Conservation (phyloP, 257 asterid genomes). For the Eucommia ulmoides region DNA sequence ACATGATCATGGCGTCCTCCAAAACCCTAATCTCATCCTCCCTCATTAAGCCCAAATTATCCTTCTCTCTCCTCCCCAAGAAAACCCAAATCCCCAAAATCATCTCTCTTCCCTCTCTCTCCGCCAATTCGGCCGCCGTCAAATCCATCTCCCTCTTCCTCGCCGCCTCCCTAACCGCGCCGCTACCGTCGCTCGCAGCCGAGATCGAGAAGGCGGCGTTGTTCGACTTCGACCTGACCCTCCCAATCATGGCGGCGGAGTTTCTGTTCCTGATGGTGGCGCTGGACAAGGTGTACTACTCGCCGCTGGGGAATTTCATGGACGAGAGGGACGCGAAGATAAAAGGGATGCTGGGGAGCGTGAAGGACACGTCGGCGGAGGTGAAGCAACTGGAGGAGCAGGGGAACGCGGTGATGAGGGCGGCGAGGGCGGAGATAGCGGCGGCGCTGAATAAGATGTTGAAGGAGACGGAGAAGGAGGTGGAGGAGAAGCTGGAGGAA, state of each 20-base stretch:
- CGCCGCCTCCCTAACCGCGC: constrained; percentile 52
- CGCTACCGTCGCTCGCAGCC: constrained; percentile 74
- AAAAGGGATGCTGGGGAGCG: constrained; percentile 60
- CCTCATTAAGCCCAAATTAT: too few relatives aligned
- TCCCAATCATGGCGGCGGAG: constrained; percentile 64
- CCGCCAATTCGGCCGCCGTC: constrained; percentile 1
- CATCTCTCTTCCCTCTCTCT: constrained; percentile 26
- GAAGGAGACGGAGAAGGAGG: constrained; percentile 83
- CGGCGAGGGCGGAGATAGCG: constrained; percentile 89
- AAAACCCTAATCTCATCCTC: constrained; percentile 31
- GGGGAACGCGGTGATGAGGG: constrained; percentile 69
- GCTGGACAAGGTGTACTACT: constrained; percentile 73
- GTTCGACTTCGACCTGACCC: constrained; percentile 81
- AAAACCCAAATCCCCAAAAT: constrained; percentile 27
- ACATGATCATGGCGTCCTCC: constrained; percentile 73
- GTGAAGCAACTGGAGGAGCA: constrained; percentile 83
- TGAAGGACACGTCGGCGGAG: constrained; percentile 77
- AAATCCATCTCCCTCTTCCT: constrained; percentile 29
- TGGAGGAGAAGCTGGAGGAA: constrained; percentile 65
- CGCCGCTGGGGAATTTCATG: constrained; percentile 85
- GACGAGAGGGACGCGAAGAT: constrained; percentile 78
- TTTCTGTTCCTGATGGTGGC: constrained; percentile 84
- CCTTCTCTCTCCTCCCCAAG: constrained; percentile 29
- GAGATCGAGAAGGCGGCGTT: constrained; percentile 70
- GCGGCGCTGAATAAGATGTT: constrained; percentile 88